phyloP scores from a whole-genome alignment of 305 asterid genomes.

The Ruellia speciosa region DNA sequence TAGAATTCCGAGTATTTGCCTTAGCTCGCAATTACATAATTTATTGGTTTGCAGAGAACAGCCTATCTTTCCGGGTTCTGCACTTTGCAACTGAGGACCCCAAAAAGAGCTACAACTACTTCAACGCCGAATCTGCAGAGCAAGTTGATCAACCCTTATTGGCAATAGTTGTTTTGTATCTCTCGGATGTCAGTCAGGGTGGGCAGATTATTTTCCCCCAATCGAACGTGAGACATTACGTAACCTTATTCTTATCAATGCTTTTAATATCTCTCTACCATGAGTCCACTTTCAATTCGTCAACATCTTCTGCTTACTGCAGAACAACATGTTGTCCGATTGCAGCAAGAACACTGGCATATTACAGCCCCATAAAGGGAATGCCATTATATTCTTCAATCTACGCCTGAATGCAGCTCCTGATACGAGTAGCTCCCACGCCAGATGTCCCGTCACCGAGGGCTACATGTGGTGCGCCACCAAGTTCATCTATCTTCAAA shows the following conservation, averaged over 20 bases:
- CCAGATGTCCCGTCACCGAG: conserved; percentile 54
- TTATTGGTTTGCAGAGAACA: conserved; percentile 38
- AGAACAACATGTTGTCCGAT: conserved; percentile 46
- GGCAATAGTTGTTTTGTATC: conserved; percentile 73
- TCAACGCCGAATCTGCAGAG: conserved; percentile 26
- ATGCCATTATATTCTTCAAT: conserved; percentile 63
- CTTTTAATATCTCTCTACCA: background rate
- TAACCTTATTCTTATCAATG: background rate
- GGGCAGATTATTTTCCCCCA: conserved; percentile 70
- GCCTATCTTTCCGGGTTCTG: conserved; percentile 43
- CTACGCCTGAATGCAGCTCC: conserved; percentile 58
- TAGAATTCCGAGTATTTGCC: conserved; percentile 7
- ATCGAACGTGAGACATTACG: conserved; percentile 41
- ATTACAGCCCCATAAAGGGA: conserved; percentile 49
- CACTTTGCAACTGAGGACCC: conserved; percentile 42
- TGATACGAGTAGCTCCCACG: conserved; percentile 53
- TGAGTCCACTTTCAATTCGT: background rate
- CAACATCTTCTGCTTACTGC: conserved; percentile 19
- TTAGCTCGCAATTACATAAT: background rate
- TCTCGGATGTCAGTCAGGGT: conserved; percentile 56
- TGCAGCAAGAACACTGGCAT: conserved; percentile 28
- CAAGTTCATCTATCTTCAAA: conserved; percentile 42
- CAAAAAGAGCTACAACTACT: conserved; percentile 32
- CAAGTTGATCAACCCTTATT: conserved; percentile 38
- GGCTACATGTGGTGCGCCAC: conserved; percentile 72